Evolutionary conservation across 2,329 filamentous ascomycete genomes (phyloP).

Genomic region (Gyromitra esculenta): DNA sequence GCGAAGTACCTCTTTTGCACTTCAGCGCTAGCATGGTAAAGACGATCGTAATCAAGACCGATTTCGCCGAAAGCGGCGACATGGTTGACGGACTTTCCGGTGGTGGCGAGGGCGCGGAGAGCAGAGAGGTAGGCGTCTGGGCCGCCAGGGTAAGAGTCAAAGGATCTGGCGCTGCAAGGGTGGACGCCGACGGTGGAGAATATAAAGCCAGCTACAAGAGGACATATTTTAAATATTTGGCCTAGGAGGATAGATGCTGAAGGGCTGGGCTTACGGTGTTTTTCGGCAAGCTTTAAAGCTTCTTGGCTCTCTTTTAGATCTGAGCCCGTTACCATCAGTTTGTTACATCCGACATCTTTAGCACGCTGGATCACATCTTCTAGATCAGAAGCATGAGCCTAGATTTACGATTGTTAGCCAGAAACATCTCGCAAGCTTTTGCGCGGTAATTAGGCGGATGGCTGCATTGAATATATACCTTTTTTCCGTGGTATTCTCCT

Average conservation of each 20-base stretch:
- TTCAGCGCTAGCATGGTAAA: constrained; percentile 81
- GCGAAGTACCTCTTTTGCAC: constrained; percentile 87
- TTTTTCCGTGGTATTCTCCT: constrained; percentile 82
- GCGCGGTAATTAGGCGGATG: constrained; percentile 56
- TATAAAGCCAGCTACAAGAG: constrained; percentile 74
- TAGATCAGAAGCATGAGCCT: constrained; percentile 76
- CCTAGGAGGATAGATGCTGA: constrained; percentile 27
- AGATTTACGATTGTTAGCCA: constrained; percentile 6
- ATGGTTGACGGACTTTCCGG: constrained; percentile 68
- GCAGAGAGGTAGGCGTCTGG: constrained; percentile 66
- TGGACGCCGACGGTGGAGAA: constrained; percentile 94
- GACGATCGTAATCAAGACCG: constrained; percentile 92
- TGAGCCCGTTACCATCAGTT: constrained; percentile 93
- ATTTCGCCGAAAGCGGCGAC: constrained; percentile 91
- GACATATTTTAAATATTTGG: constrained; percentile 34
- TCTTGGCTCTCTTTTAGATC: constrained; percentile 80
- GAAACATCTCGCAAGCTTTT: background rate
- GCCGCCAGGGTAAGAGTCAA: constrained; percentile 69
- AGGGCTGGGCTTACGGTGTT: constrained; percentile 71
- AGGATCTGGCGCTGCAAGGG: constrained; percentile 84
- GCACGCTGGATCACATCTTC: constrained; percentile 81
- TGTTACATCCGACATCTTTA: constrained; percentile 79
- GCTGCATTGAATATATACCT: constrained; percentile 65
- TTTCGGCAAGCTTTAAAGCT: constrained; percentile 76
- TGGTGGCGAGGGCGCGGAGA: constrained; percentile 72